These are phyloP conservation scores for Sordariomycetes sp. DNA, from an alignment of 2,329 filamentous ascomycete species.

Conservation along the genomic window DNA sequence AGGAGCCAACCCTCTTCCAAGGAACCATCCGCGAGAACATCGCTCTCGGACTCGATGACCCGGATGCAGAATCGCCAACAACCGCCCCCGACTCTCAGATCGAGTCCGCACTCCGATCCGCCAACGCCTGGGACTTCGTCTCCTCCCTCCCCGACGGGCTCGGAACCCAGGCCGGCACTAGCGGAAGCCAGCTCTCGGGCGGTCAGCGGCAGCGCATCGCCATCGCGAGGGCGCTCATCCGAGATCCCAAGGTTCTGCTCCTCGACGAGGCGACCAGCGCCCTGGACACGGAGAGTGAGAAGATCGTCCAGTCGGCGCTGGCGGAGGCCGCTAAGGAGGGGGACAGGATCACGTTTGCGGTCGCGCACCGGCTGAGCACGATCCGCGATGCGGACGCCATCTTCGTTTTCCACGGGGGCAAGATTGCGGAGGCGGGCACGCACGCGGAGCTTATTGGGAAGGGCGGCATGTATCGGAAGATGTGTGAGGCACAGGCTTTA, in stretches of 20 bases:
- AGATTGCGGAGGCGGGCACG: slow-evolving; percentile 48
- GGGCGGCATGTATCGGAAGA: slow-evolving; percentile 39
- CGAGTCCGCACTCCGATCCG: slow-evolving; percentile 37
- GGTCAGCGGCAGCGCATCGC: slow-evolving; percentile 64
- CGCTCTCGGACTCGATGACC: slow-evolving; percentile 28
- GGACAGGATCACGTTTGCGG: slow-evolving; percentile 46
- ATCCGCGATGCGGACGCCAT: slow-evolving; percentile 51
- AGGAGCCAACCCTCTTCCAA: slow-evolving; percentile 30
- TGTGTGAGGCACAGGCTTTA: slow-evolving; percentile 35
- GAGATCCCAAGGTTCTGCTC: slow-evolving; percentile 54
- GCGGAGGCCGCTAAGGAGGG: slow-evolving; percentile 24
- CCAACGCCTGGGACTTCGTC: slow-evolving; percentile 47
- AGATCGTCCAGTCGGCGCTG: slow-evolving; percentile 52
- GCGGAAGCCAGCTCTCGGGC: slow-evolving; percentile 59
- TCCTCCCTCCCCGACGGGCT: slow-evolving; percentile 48
- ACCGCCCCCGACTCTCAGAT: slow-evolving; percentile 24
- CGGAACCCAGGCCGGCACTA: slow-evolving; percentile 52
- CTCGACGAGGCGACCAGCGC: slow-evolving; percentile 61
- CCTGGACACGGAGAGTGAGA: slow-evolving; percentile 56
- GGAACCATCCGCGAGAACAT: slow-evolving; percentile 47
- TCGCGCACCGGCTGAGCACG: slow-evolving; percentile 49
- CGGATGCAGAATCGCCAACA: background rate
- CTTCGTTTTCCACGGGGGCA: slow-evolving; percentile 47
- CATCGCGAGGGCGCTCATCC: slow-evolving; percentile 61
- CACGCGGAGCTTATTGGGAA: slow-evolving; percentile 44